Percentiles rank a stretch among this genome's conserved stretches.
These are phyloP conservation scores for Pecoramyces ruminantium DNA, from an alignment of 192 early-diverging fungal genomes.

Conservation along the genomic window DNA sequence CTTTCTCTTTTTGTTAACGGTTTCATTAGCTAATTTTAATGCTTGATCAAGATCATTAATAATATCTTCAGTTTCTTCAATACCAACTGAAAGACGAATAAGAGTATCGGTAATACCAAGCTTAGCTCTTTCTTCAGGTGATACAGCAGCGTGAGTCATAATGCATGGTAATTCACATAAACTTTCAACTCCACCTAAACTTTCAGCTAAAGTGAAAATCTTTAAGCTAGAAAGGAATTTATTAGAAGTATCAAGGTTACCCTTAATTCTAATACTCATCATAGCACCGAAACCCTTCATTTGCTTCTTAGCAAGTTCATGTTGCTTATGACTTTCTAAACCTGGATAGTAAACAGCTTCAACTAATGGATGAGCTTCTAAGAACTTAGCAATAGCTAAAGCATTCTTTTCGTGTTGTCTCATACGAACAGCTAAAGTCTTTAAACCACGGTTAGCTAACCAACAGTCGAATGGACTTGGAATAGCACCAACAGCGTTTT, in stretches of 20 bases:
- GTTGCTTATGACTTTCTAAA: constrained; percentile 74
- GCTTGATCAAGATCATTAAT: constrained; percentile 55
- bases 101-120: constrained; percentile 88
- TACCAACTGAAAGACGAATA: constrained; percentile 80
- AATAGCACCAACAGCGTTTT: constrained; percentile 91
- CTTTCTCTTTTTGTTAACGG: neutral
- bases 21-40: constrained; percentile 14
- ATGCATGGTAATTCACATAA: constrained; percentile 82
- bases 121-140: constrained; percentile 60
- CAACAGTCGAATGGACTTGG: constrained; percentile 95
- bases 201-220: constrained; percentile 89
- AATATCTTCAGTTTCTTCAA: constrained; percentile 82
- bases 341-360: constrained; percentile 88
- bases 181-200: constrained; percentile 86
- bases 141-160: constrained; percentile 91
- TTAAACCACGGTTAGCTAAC: constrained; percentile 83
- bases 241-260: constrained; percentile 60
- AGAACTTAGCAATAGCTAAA: constrained; percentile 55
- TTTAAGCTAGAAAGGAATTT: constrained; percentile 60
- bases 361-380: constrained; percentile 54
- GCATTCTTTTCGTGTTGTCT: constrained; percentile 75
- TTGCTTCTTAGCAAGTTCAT: constrained; percentile 75
- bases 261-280: constrained; percentile 85
- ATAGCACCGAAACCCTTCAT: constrained; percentile 90
- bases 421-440: constrained; percentile 93